Evolutionary conservation across 192 early-diverging fungal species (phyloP).

Genomic region (Backusella mclennaniae): DNA sequence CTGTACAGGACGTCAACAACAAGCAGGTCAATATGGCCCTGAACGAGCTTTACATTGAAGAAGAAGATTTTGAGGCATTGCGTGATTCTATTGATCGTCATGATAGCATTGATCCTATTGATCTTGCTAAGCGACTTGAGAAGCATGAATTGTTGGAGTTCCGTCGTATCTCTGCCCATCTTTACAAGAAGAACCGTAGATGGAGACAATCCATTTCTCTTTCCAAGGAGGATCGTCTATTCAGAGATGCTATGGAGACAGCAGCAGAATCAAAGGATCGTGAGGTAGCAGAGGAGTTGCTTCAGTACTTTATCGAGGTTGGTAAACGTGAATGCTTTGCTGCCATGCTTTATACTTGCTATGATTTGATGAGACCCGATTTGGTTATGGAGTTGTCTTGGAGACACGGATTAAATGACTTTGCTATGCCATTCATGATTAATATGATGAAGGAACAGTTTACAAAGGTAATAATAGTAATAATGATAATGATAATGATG

Average conservation of each 20-base stretch:
- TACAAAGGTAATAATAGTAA: conserved; percentile 58
- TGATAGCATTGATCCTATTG: conserved; percentile 93
- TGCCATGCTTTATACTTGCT: conserved; percentile 90
- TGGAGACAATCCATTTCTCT: conserved; percentile 94
- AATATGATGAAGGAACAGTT: conserved; percentile 87
- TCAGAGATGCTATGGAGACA: conserved; percentile 99
- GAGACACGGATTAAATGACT: conserved; percentile 85
- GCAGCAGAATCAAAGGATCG: conserved; percentile 84
- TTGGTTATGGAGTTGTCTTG: conserved; percentile 94
- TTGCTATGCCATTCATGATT: conserved; percentile 99
- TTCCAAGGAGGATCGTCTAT: conserved; percentile 96
- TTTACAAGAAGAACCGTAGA: conserved; percentile 96
- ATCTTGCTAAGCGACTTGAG: conserved; percentile 88
- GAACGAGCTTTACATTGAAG: conserved; percentile 97
- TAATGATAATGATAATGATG: too few relatives aligned
- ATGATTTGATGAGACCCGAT: conserved; percentile 92
- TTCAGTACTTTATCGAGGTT: conserved; percentile 93
- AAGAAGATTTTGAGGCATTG: conserved; percentile 93
- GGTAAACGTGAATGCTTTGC: conserved; percentile 94
- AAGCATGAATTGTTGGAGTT: conserved; percentile 98
- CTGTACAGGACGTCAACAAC: conserved; percentile 93
- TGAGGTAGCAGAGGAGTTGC: conserved; percentile 91
- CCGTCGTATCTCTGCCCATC: conserved; percentile 91
- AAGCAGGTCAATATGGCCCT: conserved; percentile 92
- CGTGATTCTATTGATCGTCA: conserved; percentile 94